Base-by-base conservation (phyloP, 176 grass and related monocot genomes). In the Ananas comosus region DNA sequence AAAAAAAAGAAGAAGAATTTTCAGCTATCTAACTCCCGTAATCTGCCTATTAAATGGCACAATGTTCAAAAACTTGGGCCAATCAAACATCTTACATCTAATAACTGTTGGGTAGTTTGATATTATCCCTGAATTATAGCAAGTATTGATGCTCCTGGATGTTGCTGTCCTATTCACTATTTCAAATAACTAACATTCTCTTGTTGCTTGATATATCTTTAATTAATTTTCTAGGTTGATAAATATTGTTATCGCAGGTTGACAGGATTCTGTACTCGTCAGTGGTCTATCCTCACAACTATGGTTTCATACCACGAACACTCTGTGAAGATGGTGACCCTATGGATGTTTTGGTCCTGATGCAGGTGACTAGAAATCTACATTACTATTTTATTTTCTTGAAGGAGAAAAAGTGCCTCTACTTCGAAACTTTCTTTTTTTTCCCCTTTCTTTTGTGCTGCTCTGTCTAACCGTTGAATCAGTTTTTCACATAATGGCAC, bases 261-360 rank as follows among this genome's bases (percentile, higher is more conserved):
- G 88, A 91, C 63, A 70, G 88, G 16, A 2, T 91, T 21, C 66
- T 91, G 12, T 91, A 87, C 75, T 84, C 88, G 21, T 91, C 84
- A 6, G 84, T 91, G 13, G 88, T 87, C 56, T 91, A 91, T 54
- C 88, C 88, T 76, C 88, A 91, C 12, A 91, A 91, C 50, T 87
- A 91, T 67, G 88, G 88, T 48, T 91, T 91, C 51, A 67, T 91
- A 78, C 88, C 88, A 2, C 80, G 88, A 66, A 91, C 88, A 11
- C 71, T 91, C 0, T 91, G 88, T 64, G 88, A 91, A 76, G 88
- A 91, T 73, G 85, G 85, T 13, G 84, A 91, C 49, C 88, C 81
- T 65, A 87, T 91, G 70, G 88, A 91, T 84, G 88, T 91, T 51
- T 80, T 91, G 68, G 88, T 91, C 47, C 79, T 91, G 28, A 91